Evolutionary conservation across 2,329 filamentous ascomycete genomes (phyloP).

Genomic region (Leptodontidium sp.): DNA sequence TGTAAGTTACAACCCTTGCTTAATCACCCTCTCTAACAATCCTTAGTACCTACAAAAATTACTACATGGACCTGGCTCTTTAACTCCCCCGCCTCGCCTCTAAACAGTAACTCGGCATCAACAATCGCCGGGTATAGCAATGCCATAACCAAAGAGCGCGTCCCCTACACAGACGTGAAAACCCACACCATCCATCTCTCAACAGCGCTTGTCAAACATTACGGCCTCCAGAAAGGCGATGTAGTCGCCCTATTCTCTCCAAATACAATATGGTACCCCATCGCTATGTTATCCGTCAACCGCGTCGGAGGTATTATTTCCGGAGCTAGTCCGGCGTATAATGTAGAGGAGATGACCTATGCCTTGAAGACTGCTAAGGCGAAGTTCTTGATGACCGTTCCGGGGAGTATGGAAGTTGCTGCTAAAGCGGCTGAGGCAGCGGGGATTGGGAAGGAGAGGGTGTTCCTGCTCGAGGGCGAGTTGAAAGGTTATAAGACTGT

Average conservation of each 20-base stretch:
- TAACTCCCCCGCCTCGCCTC: slow-evolving; percentile 60
- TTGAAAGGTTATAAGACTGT: slow-evolving; percentile 58
- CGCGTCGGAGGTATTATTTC: slow-evolving; percentile 63
- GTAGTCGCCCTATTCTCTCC: slow-evolving; percentile 68
- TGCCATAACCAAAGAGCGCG: slow-evolving; percentile 63
- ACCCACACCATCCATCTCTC: slow-evolving; percentile 64
- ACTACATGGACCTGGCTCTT: slow-evolving; percentile 71
- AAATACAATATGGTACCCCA: slow-evolving; percentile 73
- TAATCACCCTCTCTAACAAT: background rate
- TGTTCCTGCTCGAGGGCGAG: slow-evolving; percentile 65
- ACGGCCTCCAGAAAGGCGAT: slow-evolving; percentile 61
- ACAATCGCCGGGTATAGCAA: slow-evolving; percentile 56
- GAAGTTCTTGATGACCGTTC: slow-evolving; percentile 65
- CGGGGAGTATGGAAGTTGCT: slow-evolving; percentile 62
- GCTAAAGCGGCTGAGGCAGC: slow-evolving; percentile 60
- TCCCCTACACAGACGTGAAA: slow-evolving; percentile 67
- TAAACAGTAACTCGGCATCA: slow-evolving; percentile 40
- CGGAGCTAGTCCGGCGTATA: slow-evolving; percentile 71
- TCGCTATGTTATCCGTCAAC: slow-evolving; percentile 65
- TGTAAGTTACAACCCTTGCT: slow-evolving; percentile 24
- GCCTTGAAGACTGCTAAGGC: slow-evolving; percentile 65
- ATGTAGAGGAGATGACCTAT: slow-evolving; percentile 72
- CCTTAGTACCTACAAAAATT: slow-evolving; percentile 55
- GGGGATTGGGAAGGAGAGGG: slow-evolving; percentile 58
- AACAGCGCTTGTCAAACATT: slow-evolving; percentile 63